Conservation (phyloP, 257 asterid genomes). For the Schizonepeta tenuifolia region DNA sequence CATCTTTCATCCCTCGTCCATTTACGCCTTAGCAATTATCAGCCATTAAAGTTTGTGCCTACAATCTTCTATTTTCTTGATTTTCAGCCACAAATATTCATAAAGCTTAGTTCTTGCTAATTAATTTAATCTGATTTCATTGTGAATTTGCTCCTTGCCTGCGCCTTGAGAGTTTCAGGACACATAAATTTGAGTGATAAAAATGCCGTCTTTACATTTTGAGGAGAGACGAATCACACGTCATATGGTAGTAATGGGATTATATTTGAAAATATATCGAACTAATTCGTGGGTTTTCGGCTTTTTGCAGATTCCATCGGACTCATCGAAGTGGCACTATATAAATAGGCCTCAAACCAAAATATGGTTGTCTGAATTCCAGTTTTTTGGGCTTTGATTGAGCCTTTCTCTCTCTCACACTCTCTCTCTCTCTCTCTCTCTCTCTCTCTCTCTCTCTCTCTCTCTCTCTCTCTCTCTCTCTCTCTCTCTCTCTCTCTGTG, state of each 20-base stretch:
- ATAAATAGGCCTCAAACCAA: slow-evolving; percentile 3
- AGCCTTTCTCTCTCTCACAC: no score
- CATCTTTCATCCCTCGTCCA: background rate
- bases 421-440: background rate
- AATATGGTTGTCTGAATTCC: slow-evolving; percentile 11
- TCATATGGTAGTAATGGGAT: slow-evolving; percentile 10
- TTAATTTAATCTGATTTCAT: background rate
- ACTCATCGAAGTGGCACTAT: background rate
- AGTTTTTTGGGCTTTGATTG: background rate
- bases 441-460: background rate
- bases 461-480: background rate
- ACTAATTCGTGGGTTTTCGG: background rate
- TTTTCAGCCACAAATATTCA: background rate
- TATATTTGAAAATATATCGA: background rate
- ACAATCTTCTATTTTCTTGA: background rate
- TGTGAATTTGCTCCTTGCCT: background rate
- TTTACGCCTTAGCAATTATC: slow-evolving; percentile 2
- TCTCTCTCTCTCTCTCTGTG: background rate
- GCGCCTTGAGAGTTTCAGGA: background rate
- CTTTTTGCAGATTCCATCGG: background rate
- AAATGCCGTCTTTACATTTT: background rate
- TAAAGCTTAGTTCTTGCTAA: background rate
- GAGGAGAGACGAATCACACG: slow-evolving; percentile 13
- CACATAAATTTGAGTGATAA: background rate
- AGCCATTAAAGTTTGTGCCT: background rate